A percentile compares a stretch with the other conserved stretches of the same genome.
phyloP scores from a whole-genome alignment of 306 rosid species.

The Pterocarpus macrocarpus region DNA sequence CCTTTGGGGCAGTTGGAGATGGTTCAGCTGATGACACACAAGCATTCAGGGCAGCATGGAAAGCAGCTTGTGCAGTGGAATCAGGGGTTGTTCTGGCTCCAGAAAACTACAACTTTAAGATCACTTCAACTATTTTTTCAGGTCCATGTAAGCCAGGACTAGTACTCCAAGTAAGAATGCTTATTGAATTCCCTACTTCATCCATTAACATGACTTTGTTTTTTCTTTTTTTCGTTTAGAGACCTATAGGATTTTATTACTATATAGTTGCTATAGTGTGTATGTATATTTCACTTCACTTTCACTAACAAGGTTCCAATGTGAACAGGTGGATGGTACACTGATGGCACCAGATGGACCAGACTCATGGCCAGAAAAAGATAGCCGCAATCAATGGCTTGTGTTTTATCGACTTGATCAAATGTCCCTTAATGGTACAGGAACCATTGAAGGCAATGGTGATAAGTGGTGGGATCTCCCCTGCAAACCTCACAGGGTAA shows the following conservation, averaged over 20 bases:
- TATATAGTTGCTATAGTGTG: background rate
- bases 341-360: conserved; percentile 95
- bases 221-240: background rate
- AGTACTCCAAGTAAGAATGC: conserved; percentile 74
- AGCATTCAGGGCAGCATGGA: conserved; percentile 91
- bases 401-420: conserved; percentile 82
- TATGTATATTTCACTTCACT: background rate
- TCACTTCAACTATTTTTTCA: conserved; percentile 88
- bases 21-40: conserved; percentile 86
- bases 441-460: conserved; percentile 96
- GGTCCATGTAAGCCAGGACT: conserved; percentile 97
- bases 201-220: background rate
- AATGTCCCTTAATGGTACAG: conserved; percentile 82
- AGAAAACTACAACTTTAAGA: conserved; percentile 57
- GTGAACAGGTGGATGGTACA: conserved; percentile 79
- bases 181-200: background rate
- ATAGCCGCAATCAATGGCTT: conserved; percentile 86
- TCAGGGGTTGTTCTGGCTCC: conserved; percentile 80
- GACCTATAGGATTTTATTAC: background rate
- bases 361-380: conserved; percentile 76
- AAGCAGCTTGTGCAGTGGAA: conserved; percentile 88
- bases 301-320: conserved; percentile 28
- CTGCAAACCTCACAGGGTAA: conserved; percentile 97
- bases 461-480: conserved; percentile 99
- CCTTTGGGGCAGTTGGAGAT: conserved; percentile 87